Conservation (phyloP, 768 basidiomycete species). For the Calocera cornea region DNA sequence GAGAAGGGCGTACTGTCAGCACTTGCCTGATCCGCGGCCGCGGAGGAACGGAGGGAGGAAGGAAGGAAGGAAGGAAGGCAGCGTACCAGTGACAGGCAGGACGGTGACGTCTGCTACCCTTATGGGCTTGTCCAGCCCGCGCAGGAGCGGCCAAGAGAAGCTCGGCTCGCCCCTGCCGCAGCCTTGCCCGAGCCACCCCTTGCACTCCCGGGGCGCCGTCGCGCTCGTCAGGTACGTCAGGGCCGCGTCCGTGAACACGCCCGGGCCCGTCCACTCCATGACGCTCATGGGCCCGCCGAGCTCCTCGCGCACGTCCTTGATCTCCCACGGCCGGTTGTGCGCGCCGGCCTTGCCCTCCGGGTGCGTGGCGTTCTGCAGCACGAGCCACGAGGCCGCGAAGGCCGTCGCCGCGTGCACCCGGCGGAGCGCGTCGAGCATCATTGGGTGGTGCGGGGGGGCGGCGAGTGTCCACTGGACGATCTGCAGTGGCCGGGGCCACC, state of each 20-base stretch:
- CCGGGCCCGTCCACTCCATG: slow-evolving; percentile 31
- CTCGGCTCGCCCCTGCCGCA: slow-evolving; percentile 18
- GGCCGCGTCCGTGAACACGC: slow-evolving; percentile 13
- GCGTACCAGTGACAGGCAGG: slow-evolving; percentile 24
- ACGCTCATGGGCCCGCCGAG: slow-evolving; percentile 25
- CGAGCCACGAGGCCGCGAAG: slow-evolving; percentile 7
- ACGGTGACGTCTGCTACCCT: slow-evolving; percentile 27
- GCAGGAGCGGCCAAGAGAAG: slow-evolving; percentile 26
- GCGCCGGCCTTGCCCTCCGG: slow-evolving; percentile 14
- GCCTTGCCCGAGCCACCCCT: slow-evolving; percentile 14
- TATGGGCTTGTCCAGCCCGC: slow-evolving; percentile 19
- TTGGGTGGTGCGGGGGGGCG: slow-evolving; percentile 28
- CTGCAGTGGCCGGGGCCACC: slow-evolving; percentile 28
- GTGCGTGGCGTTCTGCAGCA: slow-evolving; percentile 8
- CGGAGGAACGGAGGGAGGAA: neutral
- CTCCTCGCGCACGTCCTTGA: slow-evolving; percentile 3
- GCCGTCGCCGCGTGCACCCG: slow-evolving; percentile 23
- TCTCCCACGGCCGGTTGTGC: slow-evolving; percentile 14
- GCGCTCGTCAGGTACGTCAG: slow-evolving; percentile 8
- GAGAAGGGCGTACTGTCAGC: neutral
- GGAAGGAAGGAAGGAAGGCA: neutral
- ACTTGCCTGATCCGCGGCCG: neutral
- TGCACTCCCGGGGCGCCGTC: neutral
- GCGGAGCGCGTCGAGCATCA: slow-evolving; percentile 28
- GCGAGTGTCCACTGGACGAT: slow-evolving; percentile 35